Conservation (phyloP, 2,329 filamentous ascomycete species). For the Lanzia echinophila region DNA sequence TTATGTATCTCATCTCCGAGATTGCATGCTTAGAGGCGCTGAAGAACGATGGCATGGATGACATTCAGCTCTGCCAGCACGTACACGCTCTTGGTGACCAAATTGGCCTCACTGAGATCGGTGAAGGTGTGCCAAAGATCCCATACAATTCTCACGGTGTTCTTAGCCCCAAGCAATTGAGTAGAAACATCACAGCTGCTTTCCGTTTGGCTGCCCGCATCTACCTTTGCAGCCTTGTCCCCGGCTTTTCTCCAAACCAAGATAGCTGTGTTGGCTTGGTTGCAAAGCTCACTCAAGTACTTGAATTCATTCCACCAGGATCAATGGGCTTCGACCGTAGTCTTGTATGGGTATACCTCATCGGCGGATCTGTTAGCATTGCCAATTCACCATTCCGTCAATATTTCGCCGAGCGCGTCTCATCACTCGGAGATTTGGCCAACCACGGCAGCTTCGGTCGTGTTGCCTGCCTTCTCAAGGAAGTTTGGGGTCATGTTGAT, state of each 20-base stretch:
- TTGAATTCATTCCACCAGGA: constrained; percentile 78
- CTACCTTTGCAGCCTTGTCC: constrained; percentile 93
- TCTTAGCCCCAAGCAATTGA: constrained; percentile 75
- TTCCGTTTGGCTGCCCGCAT: constrained; percentile 91
- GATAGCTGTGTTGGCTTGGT: constrained; percentile 70
- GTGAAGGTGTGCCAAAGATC: constrained; percentile 49
- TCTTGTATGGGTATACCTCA: constrained; percentile 86
- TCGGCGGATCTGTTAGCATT: constrained; percentile 73
- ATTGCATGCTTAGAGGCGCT: constrained; percentile 92
- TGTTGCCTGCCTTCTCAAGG: constrained; percentile 68
- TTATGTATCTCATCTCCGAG: constrained; percentile 98
- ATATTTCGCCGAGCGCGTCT: constrained; percentile 70
- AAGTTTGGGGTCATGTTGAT: constrained; percentile 75
- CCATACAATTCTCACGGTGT: constrained; percentile 64
- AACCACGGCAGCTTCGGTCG: constrained; percentile 81
- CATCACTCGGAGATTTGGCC: constrained; percentile 68
- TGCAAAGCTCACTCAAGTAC: constrained; percentile 66
- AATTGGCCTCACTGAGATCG: constrained; percentile 72
- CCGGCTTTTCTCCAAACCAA: constrained; percentile 73
- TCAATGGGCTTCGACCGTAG: constrained; percentile 80
- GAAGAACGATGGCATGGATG: constrained; percentile 75
- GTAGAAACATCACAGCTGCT: constrained; percentile 79
- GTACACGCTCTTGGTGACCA: constrained; percentile 83
- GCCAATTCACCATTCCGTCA: constrained; percentile 67
- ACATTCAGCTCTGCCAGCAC: constrained; percentile 80